Base-by-base conservation (phyloP, 306 rosid species). In the Corylus americana region DNA sequence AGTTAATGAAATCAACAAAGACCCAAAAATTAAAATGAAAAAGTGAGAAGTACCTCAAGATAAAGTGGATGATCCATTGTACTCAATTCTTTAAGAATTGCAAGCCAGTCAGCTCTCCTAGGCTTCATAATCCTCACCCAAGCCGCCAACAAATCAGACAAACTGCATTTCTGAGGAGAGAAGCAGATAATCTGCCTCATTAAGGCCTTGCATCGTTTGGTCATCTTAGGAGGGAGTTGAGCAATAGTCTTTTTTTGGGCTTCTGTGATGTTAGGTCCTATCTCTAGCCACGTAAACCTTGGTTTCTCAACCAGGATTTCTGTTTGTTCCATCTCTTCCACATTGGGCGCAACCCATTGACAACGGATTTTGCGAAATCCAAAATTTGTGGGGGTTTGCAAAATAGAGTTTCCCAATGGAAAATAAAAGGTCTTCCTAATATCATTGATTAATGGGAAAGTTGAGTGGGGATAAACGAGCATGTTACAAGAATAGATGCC, bases 81-180 rank as follows among this genome's bases (percentile, higher is more conserved):
- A 61, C 75, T 85, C 88, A 94, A 84, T 73, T 91, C 89, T 78
- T 91, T 94, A 47, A 94, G 80, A 92, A 94, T 85, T 8, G 83
- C 79, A 80, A 94, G 97, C 97, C 98, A 94, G 49, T 94, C 94
- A 70, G 95, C 94, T 85, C 97, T 86, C 7, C 58, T 31, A 73
- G 98, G 98, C 89, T 74, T 92, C 98, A 91, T 94, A 53, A 83
- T 71, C 81, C 83, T 81, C 82, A 82, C 93, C 98, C 98, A 94
- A 75, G 91, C 86, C 53, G 55, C 62, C 77, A 94, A 83, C 57
- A 94, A 70, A 80, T 90, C 97, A 55, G 63, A 78, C 63, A 91
- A 55, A 53, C 44, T 50, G 2, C 90, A 93, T 71, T 86, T 89
- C 2, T 85, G 81, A 12, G 80, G 76, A 27, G 93, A 85, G 73